Base-by-base conservation (phyloP, 371 early-diverging fungal species). In the Dichotomocladium elegans region DNA sequence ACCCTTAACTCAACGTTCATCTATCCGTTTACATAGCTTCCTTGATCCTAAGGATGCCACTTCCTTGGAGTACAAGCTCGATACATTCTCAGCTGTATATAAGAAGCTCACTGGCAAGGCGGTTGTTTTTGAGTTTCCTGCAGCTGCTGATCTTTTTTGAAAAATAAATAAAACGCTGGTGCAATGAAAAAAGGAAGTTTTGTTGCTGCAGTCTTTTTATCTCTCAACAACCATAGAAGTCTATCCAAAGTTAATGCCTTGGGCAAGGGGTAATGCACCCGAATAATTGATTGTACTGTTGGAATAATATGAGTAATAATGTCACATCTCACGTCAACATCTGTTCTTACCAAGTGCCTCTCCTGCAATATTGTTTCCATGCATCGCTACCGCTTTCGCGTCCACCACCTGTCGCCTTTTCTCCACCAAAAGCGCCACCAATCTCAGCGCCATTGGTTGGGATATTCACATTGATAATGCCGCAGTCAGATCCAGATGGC, bases 361-460 rank as follows among this genome's bases (percentile, higher is more conserved):
- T 63, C 41, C 87, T 66, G 60, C 81, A 81, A 72, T 94, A 94
- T 75, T 96, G 96, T 77, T 96, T 94, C 98, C 97, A 96, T 47
- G 91, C 73, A 67, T 94, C 94, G 47, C 88, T 87, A 30, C 97
- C 98, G 57, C 90, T 86, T 71, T 97, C 95, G 57, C 95, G 90
- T 30, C 97, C 97, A 41, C 97, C 94, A 46, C 97, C 98, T 30
- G 96, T 97, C 64, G 95, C 98, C 81, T 97, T 93, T 70, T 97
- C 94, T 48, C 96, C 97, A 43, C 98, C 98, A 72, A 97, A 96
- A 7, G 98, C 98, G 47, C 97, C 96, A 29, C 98, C 98, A 67
- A 97, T 95, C 72, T 97, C 97, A 9, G 98, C 97, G 31, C 98
- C 98, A 67, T 93, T 95, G 41, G 98, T 96, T 34, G 98, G 97